Evolutionary conservation across 306 rosid species (phyloP).

Genomic region (Lablab purpureus): DNA sequence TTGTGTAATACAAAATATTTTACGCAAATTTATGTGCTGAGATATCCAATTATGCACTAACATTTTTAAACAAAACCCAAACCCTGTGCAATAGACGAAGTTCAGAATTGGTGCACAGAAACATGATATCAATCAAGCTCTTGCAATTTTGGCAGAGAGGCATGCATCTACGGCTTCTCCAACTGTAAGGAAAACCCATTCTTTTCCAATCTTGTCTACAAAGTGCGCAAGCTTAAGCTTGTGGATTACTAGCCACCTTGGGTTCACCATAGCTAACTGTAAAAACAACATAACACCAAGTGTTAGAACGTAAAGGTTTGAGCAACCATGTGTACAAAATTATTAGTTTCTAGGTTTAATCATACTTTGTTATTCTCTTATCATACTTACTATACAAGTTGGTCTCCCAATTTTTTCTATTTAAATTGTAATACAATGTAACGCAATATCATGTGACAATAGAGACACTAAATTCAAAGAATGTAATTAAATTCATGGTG

Average conservation of each 20-base stretch:
- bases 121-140: slow-evolving; percentile 25
- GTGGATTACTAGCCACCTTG: slow-evolving; percentile 85
- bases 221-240: slow-evolving; percentile 73
- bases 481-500: slow-evolving; percentile 5
- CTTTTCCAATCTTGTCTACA: slow-evolving; percentile 75
- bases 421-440: too few relatives aligned
- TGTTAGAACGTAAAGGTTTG: slow-evolving; percentile 13
- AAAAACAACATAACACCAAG: slow-evolving; percentile 6
- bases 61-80: background rate
- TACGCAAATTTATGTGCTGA: slow-evolving; percentile 7
- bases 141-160: slow-evolving; percentile 47
- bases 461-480: background rate
- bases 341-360: too few relatives aligned
- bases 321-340: too few relatives aligned
- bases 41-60: slow-evolving; percentile 20
- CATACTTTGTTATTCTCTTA: too few relatives aligned
- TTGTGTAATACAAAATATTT: slow-evolving; percentile 1
- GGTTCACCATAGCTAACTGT: slow-evolving; percentile 82
- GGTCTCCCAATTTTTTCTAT: too few relatives aligned
- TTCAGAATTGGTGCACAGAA: background rate
- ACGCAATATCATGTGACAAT: too few relatives aligned
- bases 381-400: too few relatives aligned
- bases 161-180: slow-evolving; percentile 81
- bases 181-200: slow-evolving; percentile 67
- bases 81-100: background rate